Conservation (phyloP, 108 stramenopile species). For the Hondaea fermentalgiana region DNA sequence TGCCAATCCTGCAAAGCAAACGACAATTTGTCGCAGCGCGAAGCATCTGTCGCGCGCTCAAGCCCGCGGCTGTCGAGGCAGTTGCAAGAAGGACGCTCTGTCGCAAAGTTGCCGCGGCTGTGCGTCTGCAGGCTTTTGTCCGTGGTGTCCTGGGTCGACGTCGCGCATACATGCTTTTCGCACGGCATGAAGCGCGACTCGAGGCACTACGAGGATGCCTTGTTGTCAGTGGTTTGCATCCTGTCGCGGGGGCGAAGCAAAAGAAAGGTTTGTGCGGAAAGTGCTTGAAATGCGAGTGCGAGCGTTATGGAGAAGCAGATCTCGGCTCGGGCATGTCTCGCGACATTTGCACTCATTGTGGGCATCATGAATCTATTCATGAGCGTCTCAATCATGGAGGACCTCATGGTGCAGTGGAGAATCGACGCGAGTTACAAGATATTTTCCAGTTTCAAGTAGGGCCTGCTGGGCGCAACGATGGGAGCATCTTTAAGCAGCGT, state of each 20-base stretch:
- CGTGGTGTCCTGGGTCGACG: background rate
- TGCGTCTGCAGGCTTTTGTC: background rate
- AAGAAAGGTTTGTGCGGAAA: background rate
- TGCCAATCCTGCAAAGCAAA: background rate
- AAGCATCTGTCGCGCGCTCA: background rate
- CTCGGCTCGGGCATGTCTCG: background rate
- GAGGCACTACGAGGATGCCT: background rate
- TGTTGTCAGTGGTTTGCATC: background rate
- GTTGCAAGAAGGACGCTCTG: background rate
- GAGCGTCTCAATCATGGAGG: background rate
- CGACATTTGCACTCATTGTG: background rate
- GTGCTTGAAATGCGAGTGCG: background rate
- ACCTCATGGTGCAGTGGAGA: background rate
- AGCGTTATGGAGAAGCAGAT: background rate
- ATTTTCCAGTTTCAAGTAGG: background rate
- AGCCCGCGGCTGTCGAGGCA: background rate
- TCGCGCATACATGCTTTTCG: background rate
- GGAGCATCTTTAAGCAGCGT: background rate
- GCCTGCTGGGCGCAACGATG: background rate
- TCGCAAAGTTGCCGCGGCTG: background rate
- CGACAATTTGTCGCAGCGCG: background rate
- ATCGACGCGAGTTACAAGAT: background rate
- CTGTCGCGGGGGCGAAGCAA: background rate
- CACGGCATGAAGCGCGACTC: background rate
- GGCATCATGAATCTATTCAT: background rate